Conservation (phyloP, 129 eudicot species). For the Ambrosia trifida region DNA sequence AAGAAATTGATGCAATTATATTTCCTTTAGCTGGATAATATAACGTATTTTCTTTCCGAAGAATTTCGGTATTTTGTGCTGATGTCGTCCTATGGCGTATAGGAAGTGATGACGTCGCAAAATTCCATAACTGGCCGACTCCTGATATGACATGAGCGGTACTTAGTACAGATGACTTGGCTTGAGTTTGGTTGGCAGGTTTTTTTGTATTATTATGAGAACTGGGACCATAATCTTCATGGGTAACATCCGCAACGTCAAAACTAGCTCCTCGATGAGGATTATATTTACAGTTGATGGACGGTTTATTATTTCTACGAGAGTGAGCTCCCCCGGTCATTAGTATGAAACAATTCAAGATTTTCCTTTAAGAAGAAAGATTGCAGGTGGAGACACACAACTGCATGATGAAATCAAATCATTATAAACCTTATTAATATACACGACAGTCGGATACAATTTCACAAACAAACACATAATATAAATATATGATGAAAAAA, state of each 20-base stretch:
- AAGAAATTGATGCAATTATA: constrained; percentile 34
- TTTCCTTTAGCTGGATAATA: constrained; percentile 41
- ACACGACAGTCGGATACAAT: not conserved
- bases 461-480: not conserved
- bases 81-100: constrained; percentile 41
- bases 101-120: constrained; percentile 60
- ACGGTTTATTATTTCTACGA: constrained; percentile 41
- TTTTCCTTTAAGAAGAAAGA: too few relatives aligned
- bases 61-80: constrained; percentile 24
- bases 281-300: constrained; percentile 52
- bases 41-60: constrained; percentile 32
- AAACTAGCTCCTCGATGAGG: constrained; percentile 47
- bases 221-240: constrained; percentile 35
- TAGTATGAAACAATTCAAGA: constrained; percentile 7
- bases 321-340: constrained; percentile 53
- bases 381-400: too few relatives aligned
- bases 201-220: constrained; percentile 35
- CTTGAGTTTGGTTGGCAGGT: constrained; percentile 34
- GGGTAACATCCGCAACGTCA: constrained; percentile 46
- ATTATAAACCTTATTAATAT: not conserved
- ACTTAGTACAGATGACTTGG: constrained; percentile 47
- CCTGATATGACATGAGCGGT: constrained; percentile 72
- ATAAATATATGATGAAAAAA: not conserved
- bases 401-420: constrained; percentile 43
- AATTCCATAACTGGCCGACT: constrained; percentile 60